Conservation (phyloP, 2,329 filamentous ascomycete genomes). For the Whalleya microplaca region DNA sequence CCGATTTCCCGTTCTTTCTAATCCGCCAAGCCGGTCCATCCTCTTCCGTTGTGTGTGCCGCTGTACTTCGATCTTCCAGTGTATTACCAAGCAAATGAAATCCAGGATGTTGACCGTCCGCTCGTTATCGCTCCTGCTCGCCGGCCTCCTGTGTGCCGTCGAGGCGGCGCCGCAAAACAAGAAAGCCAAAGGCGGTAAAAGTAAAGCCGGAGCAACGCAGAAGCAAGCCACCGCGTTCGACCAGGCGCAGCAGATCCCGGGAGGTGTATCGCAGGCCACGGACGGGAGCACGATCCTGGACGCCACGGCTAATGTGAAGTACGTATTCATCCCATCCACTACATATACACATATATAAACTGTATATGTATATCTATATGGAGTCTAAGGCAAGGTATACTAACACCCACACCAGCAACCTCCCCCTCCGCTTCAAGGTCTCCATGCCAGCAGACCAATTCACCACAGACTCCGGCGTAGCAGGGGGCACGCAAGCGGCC, state of each 20-base stretch:
- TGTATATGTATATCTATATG: too few relatives aligned
- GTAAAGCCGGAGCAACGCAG: conserved; percentile 8
- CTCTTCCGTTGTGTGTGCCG: too few relatives aligned
- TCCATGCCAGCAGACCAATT: conserved; percentile 59
- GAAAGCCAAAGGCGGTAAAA: conserved; percentile 18
- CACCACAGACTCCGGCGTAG: conserved; percentile 51
- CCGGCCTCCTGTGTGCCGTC: conserved; percentile 26
- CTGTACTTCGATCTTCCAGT: background rate
- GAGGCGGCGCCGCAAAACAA: conserved; percentile 30
- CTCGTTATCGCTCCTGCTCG: conserved; percentile 26
- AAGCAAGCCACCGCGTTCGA: conserved; percentile 29
- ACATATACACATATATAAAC: too few relatives aligned
- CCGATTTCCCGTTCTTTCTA: background rate
- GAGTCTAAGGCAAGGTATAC: background rate
- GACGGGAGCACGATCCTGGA: conserved; percentile 61
- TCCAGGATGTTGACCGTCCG: conserved; percentile 35
- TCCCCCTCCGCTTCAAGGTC: conserved; percentile 59
- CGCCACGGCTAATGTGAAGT: conserved; percentile 58
- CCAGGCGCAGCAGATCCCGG: conserved; percentile 36
- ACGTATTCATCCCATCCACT: conserved; percentile 25
- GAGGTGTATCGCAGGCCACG: conserved; percentile 47
- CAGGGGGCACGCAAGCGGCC: conserved; percentile 44
- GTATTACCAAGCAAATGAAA: background rate
- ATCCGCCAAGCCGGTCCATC: conserved; percentile 6
- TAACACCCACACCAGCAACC: conserved; percentile 42